A percentile compares a stretch with the other conserved stretches of the same genome.
phyloP scores from a whole-genome alignment of 164 flowering plant genomes.

The Amborella trichopoda region DNA sequence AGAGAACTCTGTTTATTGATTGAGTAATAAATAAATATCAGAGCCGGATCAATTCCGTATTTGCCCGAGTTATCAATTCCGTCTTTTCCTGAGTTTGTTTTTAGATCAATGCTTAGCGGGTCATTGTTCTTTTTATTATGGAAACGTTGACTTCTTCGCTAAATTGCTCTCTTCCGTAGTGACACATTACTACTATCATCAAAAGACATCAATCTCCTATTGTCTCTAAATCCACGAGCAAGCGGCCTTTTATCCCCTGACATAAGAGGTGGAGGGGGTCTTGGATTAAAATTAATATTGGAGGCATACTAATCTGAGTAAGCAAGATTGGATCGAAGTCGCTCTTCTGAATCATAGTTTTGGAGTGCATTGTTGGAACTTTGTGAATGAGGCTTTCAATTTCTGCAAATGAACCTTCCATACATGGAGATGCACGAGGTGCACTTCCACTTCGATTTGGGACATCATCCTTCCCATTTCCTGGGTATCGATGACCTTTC shows the following conservation, averaged over 20 bases:
- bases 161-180: no score
- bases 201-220: slow-evolving; percentile 29
- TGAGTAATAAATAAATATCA: no score
- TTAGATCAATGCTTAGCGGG: no score
- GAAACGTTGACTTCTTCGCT: no score
- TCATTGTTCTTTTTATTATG: no score
- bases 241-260: slow-evolving; percentile 49
- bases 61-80: no score
- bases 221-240: slow-evolving; percentile 41
- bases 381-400: slow-evolving; percentile 36
- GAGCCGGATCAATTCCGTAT: no score
- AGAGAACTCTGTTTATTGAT: no score
- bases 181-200: slow-evolving; percentile 34
- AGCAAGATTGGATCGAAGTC: slow-evolving; percentile 54
- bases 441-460: slow-evolving; percentile 92
- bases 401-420: slow-evolving; percentile 82
- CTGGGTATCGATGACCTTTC: slow-evolving; percentile 28
- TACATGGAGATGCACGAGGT: slow-evolving; percentile 87
- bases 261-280: slow-evolving; percentile 64
- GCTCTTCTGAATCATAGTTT: slow-evolving; percentile 46
- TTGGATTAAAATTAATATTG: slow-evolving; percentile 65
- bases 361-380: slow-evolving; percentile 17
- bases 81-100: no score
- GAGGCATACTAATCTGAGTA: slow-evolving; percentile 47
- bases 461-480: slow-evolving; percentile 22